These are phyloP conservation scores for Aspergillus terreus DNA, from an alignment of 2,329 filamentous ascomycete species.

Conservation along the genomic window DNA sequence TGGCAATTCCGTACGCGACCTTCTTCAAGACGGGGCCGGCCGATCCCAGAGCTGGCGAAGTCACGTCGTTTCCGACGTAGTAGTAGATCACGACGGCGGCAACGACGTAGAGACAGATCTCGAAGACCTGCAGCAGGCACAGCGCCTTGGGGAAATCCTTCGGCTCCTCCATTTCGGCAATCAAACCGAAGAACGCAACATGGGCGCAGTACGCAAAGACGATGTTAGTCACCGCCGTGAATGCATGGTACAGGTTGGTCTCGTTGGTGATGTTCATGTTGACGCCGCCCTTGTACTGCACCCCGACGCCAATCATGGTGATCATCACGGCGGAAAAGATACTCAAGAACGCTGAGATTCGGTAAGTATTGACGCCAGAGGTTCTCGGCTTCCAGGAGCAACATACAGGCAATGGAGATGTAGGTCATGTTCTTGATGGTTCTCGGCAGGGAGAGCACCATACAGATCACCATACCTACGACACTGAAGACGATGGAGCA, in stretches of 20 bases:
- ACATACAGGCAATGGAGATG: constrained; percentile 55
- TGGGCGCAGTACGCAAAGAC: constrained; percentile 67
- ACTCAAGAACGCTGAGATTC: constrained; percentile 53
- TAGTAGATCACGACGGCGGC: constrained; percentile 68
- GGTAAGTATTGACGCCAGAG: not conserved
- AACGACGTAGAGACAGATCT: constrained; percentile 60
- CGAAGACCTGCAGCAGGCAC: constrained; percentile 55
- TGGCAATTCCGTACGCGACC: constrained; percentile 64
- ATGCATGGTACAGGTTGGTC: constrained; percentile 51
- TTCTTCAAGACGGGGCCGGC: constrained; percentile 56
- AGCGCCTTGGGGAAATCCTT: constrained; percentile 61
- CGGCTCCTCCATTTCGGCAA: constrained; percentile 61
- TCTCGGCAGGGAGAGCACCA: constrained; percentile 57
- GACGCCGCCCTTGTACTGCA: constrained; percentile 42
- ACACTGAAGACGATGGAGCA: constrained; percentile 63
- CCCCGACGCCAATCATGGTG: constrained; percentile 63
- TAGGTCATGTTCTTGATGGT: constrained; percentile 61
- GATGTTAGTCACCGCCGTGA: constrained; percentile 65
- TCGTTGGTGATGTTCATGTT: constrained; percentile 36
- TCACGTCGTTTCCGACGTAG: constrained; percentile 59
- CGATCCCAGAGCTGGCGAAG: constrained; percentile 63
- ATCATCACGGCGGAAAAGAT: constrained; percentile 63
- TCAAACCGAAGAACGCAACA: constrained; percentile 66
- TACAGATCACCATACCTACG: constrained; percentile 57
- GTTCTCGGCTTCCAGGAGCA: too few species aligned